These are phyloP conservation scores for Fusarium abutilonis DNA, from an alignment of 2,329 filamentous ascomycete genomes.

Conservation along the genomic window DNA sequence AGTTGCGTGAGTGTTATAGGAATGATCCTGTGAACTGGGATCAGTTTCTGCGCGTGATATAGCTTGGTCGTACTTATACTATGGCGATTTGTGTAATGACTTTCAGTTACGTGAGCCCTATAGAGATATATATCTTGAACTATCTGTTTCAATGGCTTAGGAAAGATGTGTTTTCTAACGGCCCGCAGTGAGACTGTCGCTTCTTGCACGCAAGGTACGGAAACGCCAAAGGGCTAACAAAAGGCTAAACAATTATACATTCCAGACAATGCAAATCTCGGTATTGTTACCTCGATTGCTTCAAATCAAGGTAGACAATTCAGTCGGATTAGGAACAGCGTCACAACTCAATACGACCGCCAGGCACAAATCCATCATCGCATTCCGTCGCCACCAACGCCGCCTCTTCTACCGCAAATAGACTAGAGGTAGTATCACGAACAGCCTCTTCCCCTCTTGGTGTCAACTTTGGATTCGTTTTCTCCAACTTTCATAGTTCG, in stretches of 20 bases:
- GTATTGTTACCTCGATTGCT: neutral
- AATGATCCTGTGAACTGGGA: neutral
- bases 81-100: too few species aligned
- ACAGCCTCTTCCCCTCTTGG: constrained; percentile 9
- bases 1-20: neutral
- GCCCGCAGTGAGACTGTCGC: constrained; percentile 4
- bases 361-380: constrained; percentile 28
- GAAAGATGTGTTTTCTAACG: neutral
- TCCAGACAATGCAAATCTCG: constrained; percentile 16
- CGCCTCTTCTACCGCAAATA: constrained; percentile 13
- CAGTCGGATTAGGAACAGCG: constrained; percentile 8
- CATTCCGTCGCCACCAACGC: constrained; percentile 14
- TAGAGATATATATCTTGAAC: neutral
- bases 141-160: neutral
- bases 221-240: neutral
- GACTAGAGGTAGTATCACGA: constrained; percentile 7
- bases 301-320: neutral
- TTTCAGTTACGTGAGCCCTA: neutral
- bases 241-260: neutral
- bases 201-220: neutral
- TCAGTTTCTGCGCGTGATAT: neutral
- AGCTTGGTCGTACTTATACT: too few species aligned
- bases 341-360: constrained; percentile 1
- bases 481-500: neutral
- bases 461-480: neutral